These are phyloP conservation scores for Camelina laxa DNA, from an alignment of 345 rosid genomes.

Conservation along the genomic window DNA sequence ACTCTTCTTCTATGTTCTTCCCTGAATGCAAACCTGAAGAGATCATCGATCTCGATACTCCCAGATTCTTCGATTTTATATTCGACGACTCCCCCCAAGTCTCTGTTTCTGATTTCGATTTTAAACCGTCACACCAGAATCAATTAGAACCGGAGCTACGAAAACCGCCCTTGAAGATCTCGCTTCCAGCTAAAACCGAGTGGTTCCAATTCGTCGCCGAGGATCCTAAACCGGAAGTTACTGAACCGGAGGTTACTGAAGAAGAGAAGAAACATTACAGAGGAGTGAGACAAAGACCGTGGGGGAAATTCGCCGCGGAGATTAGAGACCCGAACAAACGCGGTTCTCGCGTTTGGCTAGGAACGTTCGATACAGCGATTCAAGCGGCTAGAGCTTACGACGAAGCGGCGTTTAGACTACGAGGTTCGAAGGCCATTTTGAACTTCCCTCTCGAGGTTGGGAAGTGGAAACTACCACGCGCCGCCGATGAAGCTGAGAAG, in stretches of 20 bases:
- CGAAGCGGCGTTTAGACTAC: constrained; percentile 74
- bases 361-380: constrained; percentile 71
- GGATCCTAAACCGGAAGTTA: constrained; percentile 33
- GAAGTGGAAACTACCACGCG: constrained; percentile 41
- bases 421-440: constrained; percentile 82
- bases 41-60: constrained; percentile 48
- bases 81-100: constrained; percentile 37
- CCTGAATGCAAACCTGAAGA: constrained; percentile 49
- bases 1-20: constrained; percentile 38
- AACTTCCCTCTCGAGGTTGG: constrained; percentile 92
- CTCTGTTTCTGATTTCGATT: constrained; percentile 20
- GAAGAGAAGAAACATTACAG: constrained; percentile 66
- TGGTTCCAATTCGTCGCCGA: constrained; percentile 52
- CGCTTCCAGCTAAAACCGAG: constrained; percentile 55
- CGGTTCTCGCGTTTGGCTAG: constrained; percentile 85
- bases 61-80: constrained; percentile 33
- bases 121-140: background rate
- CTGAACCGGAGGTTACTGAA: constrained; percentile 21
- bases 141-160: constrained; percentile 31
- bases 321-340: constrained; percentile 81
- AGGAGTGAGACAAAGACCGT: constrained; percentile 88
- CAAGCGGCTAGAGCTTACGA: constrained; percentile 94
- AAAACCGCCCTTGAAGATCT: constrained; percentile 56
- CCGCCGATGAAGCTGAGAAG: constrained; percentile 44
- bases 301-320: constrained; percentile 98